Evolutionary conservation across 2,329 filamentous ascomycete species (phyloP), one percentile per base, ranked within the genome.

Genomic region (Shiraia sp.): DNA sequence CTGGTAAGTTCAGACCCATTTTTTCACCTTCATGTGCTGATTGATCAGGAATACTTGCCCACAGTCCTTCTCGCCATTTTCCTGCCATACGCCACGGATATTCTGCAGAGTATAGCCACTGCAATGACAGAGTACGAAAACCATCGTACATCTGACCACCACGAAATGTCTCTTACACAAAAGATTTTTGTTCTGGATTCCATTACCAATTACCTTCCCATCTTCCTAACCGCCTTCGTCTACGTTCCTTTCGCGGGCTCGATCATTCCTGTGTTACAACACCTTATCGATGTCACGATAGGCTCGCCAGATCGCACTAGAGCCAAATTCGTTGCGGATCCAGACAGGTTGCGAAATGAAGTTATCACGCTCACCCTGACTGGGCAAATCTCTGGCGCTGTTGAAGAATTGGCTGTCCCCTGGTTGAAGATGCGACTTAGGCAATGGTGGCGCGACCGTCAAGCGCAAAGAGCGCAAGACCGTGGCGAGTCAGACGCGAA

Each of bases 151-250:
- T 45, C 45, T 26, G 61, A 63, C 31, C 45, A 59, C 15, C 50
- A 66, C 39, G 63, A 66, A 28, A 65, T 65, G 57, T 63, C 63
- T 4, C 44, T 65, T 6, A 68, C 62, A 5, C 63, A 64, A 23
- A 68, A 68, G 43, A 53, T 63, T 3, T 68, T 68, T 23, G 58
- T 67, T 6, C 47, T 68, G 6, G 65, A 65, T 46, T 66, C 60
- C 4, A 59, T 67, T n/a, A 64, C 64, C 3, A 64, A 64, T 17
- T 68, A 66, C 30, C 46, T 66, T 4, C 64, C 64, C 1, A 66
- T 65, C n/a, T 57, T 65, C n/a, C 55, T 66, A 7, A 63, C 59
- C 1, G 62, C 61, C 2, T 66, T 65, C 19, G 42, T 65, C 10
- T 66, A 66, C 36, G 60, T 66, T 10, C 62, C 63, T 1, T 65